phyloP scores from a whole-genome alignment of 169 alveolate genomes.

The Hepatocystis sp. region DNA sequence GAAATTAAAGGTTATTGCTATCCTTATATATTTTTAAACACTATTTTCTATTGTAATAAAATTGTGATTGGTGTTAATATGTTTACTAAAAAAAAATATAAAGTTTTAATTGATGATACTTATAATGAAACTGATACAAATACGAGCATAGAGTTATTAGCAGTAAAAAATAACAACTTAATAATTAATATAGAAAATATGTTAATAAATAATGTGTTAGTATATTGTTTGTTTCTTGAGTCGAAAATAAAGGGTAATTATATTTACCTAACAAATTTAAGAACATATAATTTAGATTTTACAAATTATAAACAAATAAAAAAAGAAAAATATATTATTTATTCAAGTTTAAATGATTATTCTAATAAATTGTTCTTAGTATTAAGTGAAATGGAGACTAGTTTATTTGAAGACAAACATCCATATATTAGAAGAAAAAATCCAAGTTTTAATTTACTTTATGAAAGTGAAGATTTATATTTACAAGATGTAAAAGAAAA shows the following conservation, averaged over 20 bases:
- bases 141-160: slow-evolving; percentile 50
- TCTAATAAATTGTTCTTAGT: slow-evolving; percentile 45
- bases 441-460: slow-evolving; percentile 43
- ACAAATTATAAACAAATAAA: slow-evolving; percentile 15
- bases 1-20: slow-evolving; percentile 68
- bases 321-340: slow-evolving; percentile 16
- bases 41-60: slow-evolving; percentile 47
- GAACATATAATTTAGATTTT: slow-evolving; percentile 48
- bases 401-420: slow-evolving; percentile 44
- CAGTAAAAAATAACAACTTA: slow-evolving; percentile 37
- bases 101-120: slow-evolving; percentile 14
- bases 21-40: slow-evolving; percentile 65
- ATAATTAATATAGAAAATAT: slow-evolving; percentile 54
- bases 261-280: slow-evolving; percentile 34
- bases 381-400: slow-evolving; percentile 55
- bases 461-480: slow-evolving; percentile 16
- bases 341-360: slow-evolving; percentile 29
- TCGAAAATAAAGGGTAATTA: slow-evolving; percentile 33
- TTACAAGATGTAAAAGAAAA: slow-evolving; percentile 20
- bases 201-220: slow-evolving; percentile 55
- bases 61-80: slow-evolving; percentile 66
- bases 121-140: slow-evolving; percentile 24
- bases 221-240: slow-evolving; percentile 54
- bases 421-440: slow-evolving; percentile 72
- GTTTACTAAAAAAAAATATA: slow-evolving; percentile 47